Evolutionary conservation across 257 asterid genomes (phyloP).

Genomic region (Ballota nigra): DNA sequence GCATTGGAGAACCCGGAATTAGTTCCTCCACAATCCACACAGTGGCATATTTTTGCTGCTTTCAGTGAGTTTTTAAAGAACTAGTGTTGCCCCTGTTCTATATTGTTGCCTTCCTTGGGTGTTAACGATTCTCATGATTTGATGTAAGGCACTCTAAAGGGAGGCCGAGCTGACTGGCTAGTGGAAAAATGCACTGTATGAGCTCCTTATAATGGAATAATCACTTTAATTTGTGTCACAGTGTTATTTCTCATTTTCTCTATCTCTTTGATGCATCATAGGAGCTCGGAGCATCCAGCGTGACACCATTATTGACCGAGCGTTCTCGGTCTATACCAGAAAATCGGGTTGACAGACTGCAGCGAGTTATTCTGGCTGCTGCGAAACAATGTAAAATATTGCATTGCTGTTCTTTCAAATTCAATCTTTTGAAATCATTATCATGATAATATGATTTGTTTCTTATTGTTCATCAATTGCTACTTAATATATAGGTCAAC

Average conservation of each 20-base stretch:
- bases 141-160: slow-evolving; percentile 76
- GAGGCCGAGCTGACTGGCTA: slow-evolving; percentile 99
- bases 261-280: slow-evolving; percentile 25
- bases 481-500: slow-evolving; percentile 58
- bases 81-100: background rate
- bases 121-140: slow-evolving; percentile 12
- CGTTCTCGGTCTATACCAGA: slow-evolving; percentile 75
- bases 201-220: slow-evolving; percentile 22
- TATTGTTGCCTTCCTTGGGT: background rate
- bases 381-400: slow-evolving; percentile 69
- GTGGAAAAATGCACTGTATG: slow-evolving; percentile 98
- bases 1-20: slow-evolving; percentile 60
- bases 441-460: background rate
- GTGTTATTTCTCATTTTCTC: background rate
- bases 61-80: slow-evolving; percentile 56
- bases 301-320: slow-evolving; percentile 83
- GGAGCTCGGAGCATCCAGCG: slow-evolving; percentile 93
- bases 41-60: slow-evolving; percentile 94
- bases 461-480: slow-evolving; percentile 1
- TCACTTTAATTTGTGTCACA: background rate
- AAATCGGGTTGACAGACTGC: slow-evolving; percentile 80
- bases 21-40: slow-evolving; percentile 47
- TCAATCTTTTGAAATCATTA: slow-evolving; percentile 8
- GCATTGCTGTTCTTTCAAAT: background rate
- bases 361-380: slow-evolving; percentile 82